These are phyloP conservation scores for Lycium barbarum DNA, from an alignment of 257 asterid genomes.

Conservation along the genomic window DNA sequence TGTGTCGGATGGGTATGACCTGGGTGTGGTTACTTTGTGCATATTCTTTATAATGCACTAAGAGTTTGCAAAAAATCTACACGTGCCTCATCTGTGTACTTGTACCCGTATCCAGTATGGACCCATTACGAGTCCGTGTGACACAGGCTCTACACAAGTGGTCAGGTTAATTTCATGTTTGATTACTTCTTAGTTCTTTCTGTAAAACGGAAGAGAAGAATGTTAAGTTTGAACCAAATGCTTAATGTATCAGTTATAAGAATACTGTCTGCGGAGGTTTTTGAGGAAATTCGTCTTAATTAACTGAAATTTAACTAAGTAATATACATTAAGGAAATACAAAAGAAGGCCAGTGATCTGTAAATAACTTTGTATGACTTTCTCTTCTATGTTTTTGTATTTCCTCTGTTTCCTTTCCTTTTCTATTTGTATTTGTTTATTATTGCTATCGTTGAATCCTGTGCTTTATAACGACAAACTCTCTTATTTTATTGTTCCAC, in stretches of 20 bases:
- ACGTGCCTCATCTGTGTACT: background rate
- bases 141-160: slow-evolving; percentile 1
- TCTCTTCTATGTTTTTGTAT: background rate
- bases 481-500: background rate
- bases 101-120: background rate
- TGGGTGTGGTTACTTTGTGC: slow-evolving; percentile 5
- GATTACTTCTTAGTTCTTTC: background rate
- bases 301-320: background rate
- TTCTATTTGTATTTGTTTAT: background rate
- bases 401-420: background rate
- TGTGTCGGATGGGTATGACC: background rate
- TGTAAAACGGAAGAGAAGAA: background rate
- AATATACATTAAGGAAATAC: background rate
- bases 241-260: background rate
- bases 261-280: background rate
- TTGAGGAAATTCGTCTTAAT: background rate
- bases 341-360: background rate
- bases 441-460: background rate
- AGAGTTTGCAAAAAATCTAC: background rate
- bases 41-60: background rate
- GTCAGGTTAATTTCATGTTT: background rate
- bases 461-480: background rate
- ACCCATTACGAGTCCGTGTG: background rate
- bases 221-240: background rate
- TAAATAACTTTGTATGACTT: background rate